A percentile compares a stretch with the other conserved stretches of the same genome.
Conservation (phyloP, 1,284 basidiomycete genomes). For the Trametes pubescens region DNA sequence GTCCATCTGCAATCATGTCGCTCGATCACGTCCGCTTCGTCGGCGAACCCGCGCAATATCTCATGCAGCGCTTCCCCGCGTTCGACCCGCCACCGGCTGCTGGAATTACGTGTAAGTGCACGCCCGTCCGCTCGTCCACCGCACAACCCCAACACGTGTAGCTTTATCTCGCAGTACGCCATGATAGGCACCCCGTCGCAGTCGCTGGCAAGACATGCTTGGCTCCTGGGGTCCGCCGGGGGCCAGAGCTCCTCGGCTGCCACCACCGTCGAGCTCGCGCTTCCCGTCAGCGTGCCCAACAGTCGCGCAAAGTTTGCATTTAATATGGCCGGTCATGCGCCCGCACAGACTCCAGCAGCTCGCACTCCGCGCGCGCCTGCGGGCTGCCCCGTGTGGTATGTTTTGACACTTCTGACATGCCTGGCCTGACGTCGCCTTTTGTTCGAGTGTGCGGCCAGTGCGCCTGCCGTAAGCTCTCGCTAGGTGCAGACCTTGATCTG, state of each 20-base stretch:
- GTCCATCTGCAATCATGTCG: background rate
- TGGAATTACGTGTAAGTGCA: conserved; percentile 9
- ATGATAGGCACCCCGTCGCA: conserved; percentile 13
- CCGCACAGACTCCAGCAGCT: background rate
- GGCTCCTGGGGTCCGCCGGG: background rate
- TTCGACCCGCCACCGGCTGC: conserved; percentile 5
- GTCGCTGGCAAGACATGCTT: background rate
- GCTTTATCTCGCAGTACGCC: conserved; percentile 13
- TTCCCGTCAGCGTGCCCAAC: conserved; percentile 14
- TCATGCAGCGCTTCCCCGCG: conserved; percentile 11
- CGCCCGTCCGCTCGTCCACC: conserved; percentile 5
- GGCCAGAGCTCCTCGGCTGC: background rate
- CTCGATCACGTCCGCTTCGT: conserved; percentile 6
- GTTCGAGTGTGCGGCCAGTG: background rate
- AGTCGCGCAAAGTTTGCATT: conserved; percentile 19
- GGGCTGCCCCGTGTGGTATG: conserved; percentile 7
- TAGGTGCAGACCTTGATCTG: background rate
- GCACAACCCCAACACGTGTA: conserved; percentile 18
- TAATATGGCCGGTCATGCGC: conserved; percentile 11
- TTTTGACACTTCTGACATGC: conserved; percentile 7
- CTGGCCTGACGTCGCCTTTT: background rate
- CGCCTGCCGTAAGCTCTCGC: background rate
- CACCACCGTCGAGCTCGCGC: background rate
- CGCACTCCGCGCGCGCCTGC: conserved; percentile 1
- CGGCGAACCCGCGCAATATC: background rate